A percentile compares a stretch with the other conserved stretches of the same genome.
Conservation (phyloP, 1,284 basidiomycete species). For the Boletus sp. region DNA sequence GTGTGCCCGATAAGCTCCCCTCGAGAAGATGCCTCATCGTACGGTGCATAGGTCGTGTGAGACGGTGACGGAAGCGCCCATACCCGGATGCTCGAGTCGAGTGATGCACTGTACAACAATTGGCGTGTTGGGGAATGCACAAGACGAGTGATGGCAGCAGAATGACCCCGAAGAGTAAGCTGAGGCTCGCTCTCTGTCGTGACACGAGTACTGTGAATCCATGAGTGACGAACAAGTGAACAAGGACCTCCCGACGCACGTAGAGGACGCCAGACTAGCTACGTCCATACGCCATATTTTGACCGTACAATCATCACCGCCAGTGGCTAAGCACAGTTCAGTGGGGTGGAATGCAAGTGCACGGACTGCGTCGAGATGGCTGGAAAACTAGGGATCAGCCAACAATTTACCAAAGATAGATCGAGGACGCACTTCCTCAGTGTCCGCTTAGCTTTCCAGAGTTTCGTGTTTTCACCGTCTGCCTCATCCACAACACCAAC, state of each 20-base stretch:
- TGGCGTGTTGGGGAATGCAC: slow-evolving; percentile 78
- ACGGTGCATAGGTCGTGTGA: slow-evolving; percentile 85
- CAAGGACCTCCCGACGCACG: slow-evolving; percentile 46
- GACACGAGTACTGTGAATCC: slow-evolving; percentile 49
- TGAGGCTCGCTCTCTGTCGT: slow-evolving; percentile 87
- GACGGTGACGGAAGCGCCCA: slow-evolving; percentile 78
- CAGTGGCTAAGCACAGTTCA: slow-evolving; percentile 83
- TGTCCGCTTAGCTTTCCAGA: slow-evolving; percentile 83
- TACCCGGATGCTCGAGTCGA: slow-evolving; percentile 91
- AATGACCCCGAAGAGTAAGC: slow-evolving; percentile 91
- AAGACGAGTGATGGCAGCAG: slow-evolving; percentile 87
- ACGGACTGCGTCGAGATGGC: slow-evolving; percentile 92
- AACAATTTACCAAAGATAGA: not conserved
- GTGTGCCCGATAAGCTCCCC: slow-evolving; percentile 89
- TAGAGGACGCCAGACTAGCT: slow-evolving; percentile 64
- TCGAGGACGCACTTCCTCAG: slow-evolving; percentile 73
- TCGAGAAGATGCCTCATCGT: slow-evolving; percentile 74
- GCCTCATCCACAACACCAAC: slow-evolving; percentile 64
- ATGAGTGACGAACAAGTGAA: slow-evolving; percentile 16
- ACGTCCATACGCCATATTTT: slow-evolving; percentile 94
- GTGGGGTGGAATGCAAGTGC: slow-evolving; percentile 86
- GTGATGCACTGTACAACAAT: slow-evolving; percentile 85
- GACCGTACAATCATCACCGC: slow-evolving; percentile 93
- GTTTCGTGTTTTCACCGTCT: slow-evolving; percentile 66
- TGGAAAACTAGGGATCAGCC: slow-evolving; percentile 36